A percentile compares a stretch with the other conserved stretches of the same genome.
Conservation (phyloP, 257 asterid genomes). For the Handroanthus guayacan region DNA sequence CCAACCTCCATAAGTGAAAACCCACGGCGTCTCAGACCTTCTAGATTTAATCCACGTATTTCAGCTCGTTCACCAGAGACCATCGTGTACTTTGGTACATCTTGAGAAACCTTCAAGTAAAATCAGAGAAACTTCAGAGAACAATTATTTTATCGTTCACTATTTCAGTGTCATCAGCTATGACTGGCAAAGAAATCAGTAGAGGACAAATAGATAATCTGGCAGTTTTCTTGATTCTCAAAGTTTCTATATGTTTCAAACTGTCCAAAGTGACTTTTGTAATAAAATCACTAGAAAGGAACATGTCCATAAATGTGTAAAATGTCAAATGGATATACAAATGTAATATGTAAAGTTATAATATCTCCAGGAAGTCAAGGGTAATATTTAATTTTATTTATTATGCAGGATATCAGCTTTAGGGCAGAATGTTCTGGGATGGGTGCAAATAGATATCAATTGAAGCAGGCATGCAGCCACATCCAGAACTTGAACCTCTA, state of each 20-base stretch:
- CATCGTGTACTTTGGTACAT: conserved; percentile 91
- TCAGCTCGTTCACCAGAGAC: conserved; percentile 98
- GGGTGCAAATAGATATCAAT: neutral
- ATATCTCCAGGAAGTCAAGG: neutral
- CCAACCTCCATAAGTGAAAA: conserved; percentile 79
- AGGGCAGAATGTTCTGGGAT: neutral
- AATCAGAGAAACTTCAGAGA: conserved; percentile 19
- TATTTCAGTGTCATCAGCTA: conserved; percentile 13
- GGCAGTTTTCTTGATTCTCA: conserved; percentile 8
- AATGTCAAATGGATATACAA: conserved; percentile 15
- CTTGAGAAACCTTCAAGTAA: conserved; percentile 74
- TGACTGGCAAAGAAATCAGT: conserved; percentile 17
- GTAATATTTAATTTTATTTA: neutral
- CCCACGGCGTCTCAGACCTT: conserved; percentile 91
- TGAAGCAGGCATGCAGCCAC: conserved; percentile 5
- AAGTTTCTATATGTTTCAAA: neutral
- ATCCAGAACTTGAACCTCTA: neutral
- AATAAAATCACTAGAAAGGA: neutral
- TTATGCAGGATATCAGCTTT: neutral
- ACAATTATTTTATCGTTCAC: conserved; percentile 3
- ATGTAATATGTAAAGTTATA: conserved; percentile 3
- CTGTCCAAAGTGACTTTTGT: neutral
- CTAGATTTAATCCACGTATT: conserved; percentile 86
- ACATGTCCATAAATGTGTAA: conserved; percentile 1
- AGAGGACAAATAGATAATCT: conserved; percentile 13